A percentile compares a stretch with the other conserved stretches of the same genome.
Evolutionary conservation across 345 rosid species (phyloP).

Genomic region (Cardamine occulta): DNA sequence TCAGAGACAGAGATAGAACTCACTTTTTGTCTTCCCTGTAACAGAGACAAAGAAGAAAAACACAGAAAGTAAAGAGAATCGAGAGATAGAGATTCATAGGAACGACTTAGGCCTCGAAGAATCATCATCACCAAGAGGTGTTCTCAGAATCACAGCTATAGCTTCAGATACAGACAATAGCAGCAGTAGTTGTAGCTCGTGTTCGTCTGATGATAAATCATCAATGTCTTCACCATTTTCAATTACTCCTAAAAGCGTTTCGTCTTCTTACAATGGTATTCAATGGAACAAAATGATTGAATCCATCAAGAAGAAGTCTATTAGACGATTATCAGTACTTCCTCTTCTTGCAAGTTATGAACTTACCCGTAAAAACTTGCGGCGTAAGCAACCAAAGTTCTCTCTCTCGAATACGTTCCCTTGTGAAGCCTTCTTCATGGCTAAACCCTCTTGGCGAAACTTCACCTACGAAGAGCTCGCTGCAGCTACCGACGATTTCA

Average conservation of each 20-base stretch:
- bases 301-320: slow-evolving; percentile 57
- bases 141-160: slow-evolving; percentile 48
- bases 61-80: slow-evolving; percentile 44
- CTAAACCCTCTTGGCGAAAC: slow-evolving; percentile 76
- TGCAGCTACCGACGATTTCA: slow-evolving; percentile 67
- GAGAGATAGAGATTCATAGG: slow-evolving; percentile 37
- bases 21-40: background rate
- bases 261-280: slow-evolving; percentile 33
- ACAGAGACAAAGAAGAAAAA: slow-evolving; percentile 41
- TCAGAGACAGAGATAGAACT: background rate
- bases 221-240: slow-evolving; percentile 27
- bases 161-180: slow-evolving; percentile 50
- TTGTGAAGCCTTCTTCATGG: slow-evolving; percentile 39
- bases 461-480: slow-evolving; percentile 69
- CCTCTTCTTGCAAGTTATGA: slow-evolving; percentile 54
- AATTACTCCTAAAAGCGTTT: slow-evolving; percentile 24
- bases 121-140: slow-evolving; percentile 62
- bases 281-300: slow-evolving; percentile 69
- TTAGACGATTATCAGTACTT: slow-evolving; percentile 55
- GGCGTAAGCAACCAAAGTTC: slow-evolving; percentile 54
- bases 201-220: slow-evolving; percentile 48
- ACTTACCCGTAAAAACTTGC: slow-evolving; percentile 49
- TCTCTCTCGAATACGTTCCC: slow-evolving; percentile 49
- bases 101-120: slow-evolving; percentile 41
- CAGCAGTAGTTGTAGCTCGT: slow-evolving; percentile 45